Evolutionary conservation across 2,329 filamentous ascomycete genomes (phyloP), one percentile per base, ranked within the genome.

Genomic region (Simplicillium sp.): DNA sequence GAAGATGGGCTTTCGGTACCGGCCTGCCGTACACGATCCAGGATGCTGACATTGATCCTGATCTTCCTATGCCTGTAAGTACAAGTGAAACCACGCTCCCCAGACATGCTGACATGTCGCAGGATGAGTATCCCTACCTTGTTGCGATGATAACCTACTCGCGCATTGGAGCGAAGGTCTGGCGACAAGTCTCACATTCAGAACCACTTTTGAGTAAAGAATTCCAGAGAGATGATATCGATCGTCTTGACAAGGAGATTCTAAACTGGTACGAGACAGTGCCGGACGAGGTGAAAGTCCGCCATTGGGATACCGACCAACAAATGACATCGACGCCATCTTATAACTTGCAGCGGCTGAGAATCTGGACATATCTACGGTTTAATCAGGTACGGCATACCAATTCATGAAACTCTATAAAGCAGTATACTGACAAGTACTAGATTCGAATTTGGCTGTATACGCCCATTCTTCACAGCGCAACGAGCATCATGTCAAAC

Each of bases 1-100:
- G 87, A 32, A 73, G 88, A 38, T 95, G 87, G 87, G 87, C 84
- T 47, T 87, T 95, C 50, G 85, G 83, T n/a, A 89, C 86, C 0
- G 88, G 88, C 1, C 73, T 95, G 58, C 88, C 88, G 0, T 94
- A 87, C 62, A 82, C 85, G 3, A 69, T 94, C 29, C 83, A 90
- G 48, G 88, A 95, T 53, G 76, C 84, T 13, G 87, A 94, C 54
- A 86, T 95, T 45, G 88, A 95, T 53, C 77, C 82, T 0, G 74
- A 75, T 39, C 64, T 96, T 16, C 87, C 86, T 2, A 80, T 84
- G 52, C 88, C 88, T 20, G 87, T 94, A 66, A 64, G 74, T 61
- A 9, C 1, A 25, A n/a, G 14, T 9, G 14, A 36, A 15, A 28
- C 20, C 13, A 15, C 7, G 17, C 18, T 16, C 37, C 16, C 16